Conservation (phyloP, 345 rosid genomes). For the Gossypium anomalum region DNA sequence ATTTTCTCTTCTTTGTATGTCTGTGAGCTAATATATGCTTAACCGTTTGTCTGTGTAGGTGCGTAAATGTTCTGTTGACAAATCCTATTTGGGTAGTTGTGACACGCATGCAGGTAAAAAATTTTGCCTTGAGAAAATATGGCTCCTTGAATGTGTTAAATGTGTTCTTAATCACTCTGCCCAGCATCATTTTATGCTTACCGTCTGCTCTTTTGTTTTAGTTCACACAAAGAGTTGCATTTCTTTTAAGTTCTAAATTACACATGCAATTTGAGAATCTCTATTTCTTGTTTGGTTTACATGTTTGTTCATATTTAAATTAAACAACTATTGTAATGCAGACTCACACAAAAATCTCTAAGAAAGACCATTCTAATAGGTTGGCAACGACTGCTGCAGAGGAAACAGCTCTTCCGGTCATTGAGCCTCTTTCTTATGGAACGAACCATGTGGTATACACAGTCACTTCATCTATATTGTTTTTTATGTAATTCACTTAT, state of each 20-base stretch:
- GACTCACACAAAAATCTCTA: slow-evolving; percentile 68
- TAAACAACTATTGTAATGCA: slow-evolving; percentile 33
- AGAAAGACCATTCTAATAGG: slow-evolving; percentile 30
- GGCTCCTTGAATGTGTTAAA: not conserved
- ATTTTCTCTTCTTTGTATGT: not conserved
- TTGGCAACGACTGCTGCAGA: slow-evolving; percentile 35
- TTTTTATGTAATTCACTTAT: not conserved
- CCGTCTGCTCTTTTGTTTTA: not conserved
- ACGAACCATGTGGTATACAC: slow-evolving; percentile 61
- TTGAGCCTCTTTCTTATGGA: slow-evolving; percentile 65
- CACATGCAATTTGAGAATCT: not conserved
- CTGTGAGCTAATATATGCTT: slow-evolving; percentile 15
- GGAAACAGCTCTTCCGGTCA: slow-evolving; percentile 34
- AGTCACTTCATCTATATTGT: slow-evolving; percentile 10
- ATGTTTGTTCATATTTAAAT: slow-evolving; percentile 12
- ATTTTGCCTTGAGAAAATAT: not conserved
- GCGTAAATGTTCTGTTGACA: slow-evolving; percentile 85
- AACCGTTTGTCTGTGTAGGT: slow-evolving; percentile 42
- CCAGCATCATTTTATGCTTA: not conserved
- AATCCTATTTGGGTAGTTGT: slow-evolving; percentile 98
- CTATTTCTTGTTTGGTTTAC: not conserved
- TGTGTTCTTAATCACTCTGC: not conserved
- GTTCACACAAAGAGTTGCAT: not conserved
- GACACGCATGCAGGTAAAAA: slow-evolving; percentile 92
- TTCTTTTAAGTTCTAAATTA: not conserved